phyloP scores from a whole-genome alignment of 352 stramenopile genomes.

The Phytopythium mirpurense region DNA sequence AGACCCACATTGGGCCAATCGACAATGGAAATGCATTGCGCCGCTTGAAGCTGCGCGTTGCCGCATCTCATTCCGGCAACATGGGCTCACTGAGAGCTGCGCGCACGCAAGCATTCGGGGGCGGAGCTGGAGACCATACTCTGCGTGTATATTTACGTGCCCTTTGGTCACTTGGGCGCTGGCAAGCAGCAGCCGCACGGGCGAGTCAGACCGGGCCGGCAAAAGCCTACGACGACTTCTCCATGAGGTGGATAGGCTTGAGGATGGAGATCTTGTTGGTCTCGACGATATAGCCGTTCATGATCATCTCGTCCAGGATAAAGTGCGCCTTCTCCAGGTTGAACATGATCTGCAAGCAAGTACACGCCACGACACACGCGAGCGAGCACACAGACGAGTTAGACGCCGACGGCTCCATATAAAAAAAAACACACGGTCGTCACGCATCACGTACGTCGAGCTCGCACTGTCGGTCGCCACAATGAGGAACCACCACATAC shows the following conservation, averaged over 20 bases:
- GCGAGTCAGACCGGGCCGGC: neutral
- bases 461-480: constrained; percentile 47
- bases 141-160: constrained; percentile 6
- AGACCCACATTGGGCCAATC: constrained; percentile 2
- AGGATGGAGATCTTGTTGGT: constrained; percentile 99
- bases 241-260: constrained; percentile 98
- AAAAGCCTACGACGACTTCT: constrained; percentile 86
- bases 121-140: no score
- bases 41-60: no score
- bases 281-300: constrained; percentile 99
- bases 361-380: constrained; percentile 6
- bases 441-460: constrained; percentile 56
- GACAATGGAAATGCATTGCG: no score
- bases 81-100: no score
- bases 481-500: neutral
- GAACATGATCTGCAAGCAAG: constrained; percentile 92
- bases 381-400: no score
- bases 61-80: no score
- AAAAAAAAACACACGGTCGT: neutral
- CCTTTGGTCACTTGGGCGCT: neutral
- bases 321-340: constrained; percentile 91
- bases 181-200: no score
- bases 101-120: no score
- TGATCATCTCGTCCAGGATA: constrained; percentile 95
- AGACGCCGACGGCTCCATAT: neutral